Percentiles rank a stretch among this genome's conserved stretches.
Evolutionary conservation across 225 moss, liverwort and hornwort genomes (phyloP).

Genomic region (Bryum argenteum): DNA sequence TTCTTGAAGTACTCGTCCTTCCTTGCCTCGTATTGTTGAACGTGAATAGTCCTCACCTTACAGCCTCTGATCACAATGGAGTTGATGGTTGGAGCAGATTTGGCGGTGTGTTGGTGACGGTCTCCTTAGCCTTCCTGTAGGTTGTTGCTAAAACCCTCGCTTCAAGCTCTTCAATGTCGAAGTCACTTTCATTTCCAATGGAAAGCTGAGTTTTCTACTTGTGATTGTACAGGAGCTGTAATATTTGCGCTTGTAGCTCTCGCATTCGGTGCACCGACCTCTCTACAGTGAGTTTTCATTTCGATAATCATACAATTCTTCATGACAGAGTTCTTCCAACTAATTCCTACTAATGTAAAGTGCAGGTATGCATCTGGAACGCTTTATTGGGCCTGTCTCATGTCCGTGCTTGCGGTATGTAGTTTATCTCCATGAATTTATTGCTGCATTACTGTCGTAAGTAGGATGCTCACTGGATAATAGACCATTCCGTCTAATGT

Average conservation of each 20-base stretch:
- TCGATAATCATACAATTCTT: background rate
- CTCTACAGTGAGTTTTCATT: conserved; percentile 50
- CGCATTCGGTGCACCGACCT: conserved; percentile 76
- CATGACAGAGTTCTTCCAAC: background rate
- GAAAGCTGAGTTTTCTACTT: background rate
- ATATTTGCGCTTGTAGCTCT: conserved; percentile 55
- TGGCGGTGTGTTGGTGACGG: conserved; percentile 65
- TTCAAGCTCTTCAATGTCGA: background rate
- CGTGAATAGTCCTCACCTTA: too few species aligned
- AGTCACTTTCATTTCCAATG: too few species aligned
- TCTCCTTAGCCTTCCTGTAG: conserved; percentile 69
- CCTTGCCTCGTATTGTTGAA: too few species aligned
- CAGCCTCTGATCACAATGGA: too few species aligned
- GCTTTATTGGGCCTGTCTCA: conserved; percentile 68
- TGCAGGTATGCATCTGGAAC: conserved; percentile 65
- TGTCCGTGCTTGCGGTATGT: conserved; percentile 31
- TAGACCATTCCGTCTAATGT: too few species aligned
- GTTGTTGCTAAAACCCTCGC: conserved; percentile 54
- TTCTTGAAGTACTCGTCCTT: too few species aligned
- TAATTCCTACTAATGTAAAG: conserved; percentile 4
- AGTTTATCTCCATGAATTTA: too few species aligned
- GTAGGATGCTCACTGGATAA: too few species aligned
- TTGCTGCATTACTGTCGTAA: too few species aligned
- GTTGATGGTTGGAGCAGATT: conserved; percentile 45
- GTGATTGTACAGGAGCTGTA: conserved; percentile 54